Conservation (phyloP, 1,284 basidiomycete species). For the Moesziomyces antarcticus region DNA sequence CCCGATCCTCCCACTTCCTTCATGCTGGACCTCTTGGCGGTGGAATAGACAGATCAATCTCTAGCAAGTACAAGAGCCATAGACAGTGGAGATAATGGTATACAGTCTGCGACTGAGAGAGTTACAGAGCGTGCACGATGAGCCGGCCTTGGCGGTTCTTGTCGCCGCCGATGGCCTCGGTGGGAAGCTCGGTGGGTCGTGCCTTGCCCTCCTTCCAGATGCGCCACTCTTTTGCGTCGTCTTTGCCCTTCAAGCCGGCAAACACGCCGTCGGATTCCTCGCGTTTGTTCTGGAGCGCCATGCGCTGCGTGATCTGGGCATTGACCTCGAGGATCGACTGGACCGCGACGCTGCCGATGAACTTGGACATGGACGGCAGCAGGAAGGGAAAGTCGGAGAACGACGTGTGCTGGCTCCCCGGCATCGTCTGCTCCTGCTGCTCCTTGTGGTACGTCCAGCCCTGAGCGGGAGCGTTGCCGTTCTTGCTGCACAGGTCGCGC, state of each 20-base stretch:
- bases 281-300: conserved; percentile 25
- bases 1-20: neutral
- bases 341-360: conserved; percentile 29
- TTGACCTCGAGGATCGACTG: conserved; percentile 32
- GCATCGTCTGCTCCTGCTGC: conserved; percentile 15
- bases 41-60: neutral
- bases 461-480: neutral
- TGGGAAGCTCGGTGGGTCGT: conserved; percentile 11
- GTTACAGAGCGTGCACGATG: conserved; percentile 21
- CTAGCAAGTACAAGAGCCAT: neutral
- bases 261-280: conserved; percentile 42
- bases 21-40: neutral
- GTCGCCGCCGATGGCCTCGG: conserved; percentile 12
- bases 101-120: too few relatives aligned
- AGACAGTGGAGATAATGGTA: neutral
- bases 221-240: conserved; percentile 28
- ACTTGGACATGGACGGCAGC: conserved; percentile 45
- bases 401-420: conserved; percentile 50
- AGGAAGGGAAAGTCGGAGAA: conserved; percentile 60
- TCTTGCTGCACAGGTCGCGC: conserved; percentile 16
- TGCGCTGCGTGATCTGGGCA: conserved; percentile 19
- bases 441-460: conserved; percentile 36
- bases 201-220: conserved; percentile 41
- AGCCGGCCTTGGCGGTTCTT: conserved; percentile 23
- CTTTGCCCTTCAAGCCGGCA: conserved; percentile 16